These are phyloP conservation scores for Skeletonema potamos DNA, from an alignment of 108 stramenopile species.

Conservation along the genomic window DNA sequence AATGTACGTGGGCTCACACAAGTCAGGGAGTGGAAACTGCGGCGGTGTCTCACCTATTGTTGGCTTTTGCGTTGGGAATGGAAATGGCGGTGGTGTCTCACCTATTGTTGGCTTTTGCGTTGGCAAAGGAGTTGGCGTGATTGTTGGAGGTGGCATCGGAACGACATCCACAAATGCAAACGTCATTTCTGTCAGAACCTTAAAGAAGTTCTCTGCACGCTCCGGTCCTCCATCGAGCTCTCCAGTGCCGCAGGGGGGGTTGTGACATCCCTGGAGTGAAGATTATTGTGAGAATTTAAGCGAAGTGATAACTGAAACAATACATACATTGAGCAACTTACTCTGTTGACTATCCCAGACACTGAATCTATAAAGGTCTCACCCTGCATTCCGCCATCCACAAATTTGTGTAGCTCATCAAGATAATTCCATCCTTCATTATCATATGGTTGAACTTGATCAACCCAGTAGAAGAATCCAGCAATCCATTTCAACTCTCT, in stretches of 20 bases:
- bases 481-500: conserved; percentile 30
- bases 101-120: background rate
- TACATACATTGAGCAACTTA: background rate
- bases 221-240: conserved; percentile 61
- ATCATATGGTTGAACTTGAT: conserved; percentile 46
- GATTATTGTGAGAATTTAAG: background rate
- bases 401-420: conserved; percentile 38
- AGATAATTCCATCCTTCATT: conserved; percentile 48
- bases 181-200: conserved; percentile 51
- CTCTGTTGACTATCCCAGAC: conserved; percentile 49
- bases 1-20: background rate
- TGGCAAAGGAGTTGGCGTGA: background rate
- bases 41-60: background rate
- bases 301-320: background rate
- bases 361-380: conserved; percentile 44
- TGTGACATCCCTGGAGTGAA: conserved; percentile 19
- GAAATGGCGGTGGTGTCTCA: background rate
- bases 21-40: background rate
- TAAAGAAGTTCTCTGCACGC: conserved; percentile 58
- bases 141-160: background rate
- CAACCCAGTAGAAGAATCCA: conserved; percentile 57
- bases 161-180: conserved; percentile 25
- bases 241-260: conserved; percentile 44
- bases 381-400: conserved; percentile 44
- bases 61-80: background rate